These are phyloP conservation scores for Aureobasidium mangrovei DNA, from an alignment of 2,329 filamentous ascomycete genomes.

Conservation along the genomic window DNA sequence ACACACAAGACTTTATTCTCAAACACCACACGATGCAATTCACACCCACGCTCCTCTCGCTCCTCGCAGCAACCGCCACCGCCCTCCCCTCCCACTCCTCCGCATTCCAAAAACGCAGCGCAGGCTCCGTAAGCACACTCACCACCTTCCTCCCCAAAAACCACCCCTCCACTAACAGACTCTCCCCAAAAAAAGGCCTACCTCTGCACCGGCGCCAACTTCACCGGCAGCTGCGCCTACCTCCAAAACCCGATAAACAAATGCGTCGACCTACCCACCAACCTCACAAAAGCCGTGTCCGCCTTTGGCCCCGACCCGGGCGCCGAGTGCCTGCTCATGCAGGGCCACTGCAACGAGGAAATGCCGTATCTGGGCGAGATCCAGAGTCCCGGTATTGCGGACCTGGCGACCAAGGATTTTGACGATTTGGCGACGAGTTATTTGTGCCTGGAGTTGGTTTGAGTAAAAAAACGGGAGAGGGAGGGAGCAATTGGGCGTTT, in stretches of 20 bases:
- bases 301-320: slow-evolving; percentile 10
- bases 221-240: neutral
- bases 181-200: neutral
- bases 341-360: slow-evolving; percentile 4
- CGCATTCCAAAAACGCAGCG: neutral
- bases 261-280: slow-evolving; percentile 7
- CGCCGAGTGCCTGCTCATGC: slow-evolving; percentile 3
- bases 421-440: slow-evolving; percentile 10
- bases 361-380: neutral
- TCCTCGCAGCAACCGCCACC: slow-evolving; percentile 4
- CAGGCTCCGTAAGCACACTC: neutral
- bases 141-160: neutral
- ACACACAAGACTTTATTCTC: no score
- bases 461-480: neutral
- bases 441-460: neutral
- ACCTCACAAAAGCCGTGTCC: neutral
- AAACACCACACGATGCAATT: slow-evolving; percentile 5
- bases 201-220: slow-evolving; percentile 12
- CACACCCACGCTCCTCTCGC: slow-evolving; percentile 7
- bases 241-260: neutral
- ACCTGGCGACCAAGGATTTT: slow-evolving; percentile 1
- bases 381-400: neutral
- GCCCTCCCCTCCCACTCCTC: slow-evolving; percentile 7
- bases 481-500: neutral
- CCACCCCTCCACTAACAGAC: neutral